Base-by-base conservation (phyloP, 116 monocot genomes). In the Posidonia oceanica region DNA sequence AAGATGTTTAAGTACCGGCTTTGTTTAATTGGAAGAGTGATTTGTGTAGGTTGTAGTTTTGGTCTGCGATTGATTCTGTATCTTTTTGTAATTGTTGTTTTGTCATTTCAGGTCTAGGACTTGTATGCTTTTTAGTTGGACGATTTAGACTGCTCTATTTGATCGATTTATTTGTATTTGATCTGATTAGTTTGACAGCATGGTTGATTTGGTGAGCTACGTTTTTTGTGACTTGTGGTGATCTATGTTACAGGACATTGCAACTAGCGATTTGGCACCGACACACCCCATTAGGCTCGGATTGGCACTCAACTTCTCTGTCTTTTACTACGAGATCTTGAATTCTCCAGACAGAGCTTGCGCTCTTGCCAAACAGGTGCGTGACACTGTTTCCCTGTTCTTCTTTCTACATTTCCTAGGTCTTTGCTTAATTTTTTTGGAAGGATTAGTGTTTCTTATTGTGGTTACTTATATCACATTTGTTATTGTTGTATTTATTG, bases 311-410 rank as follows among this genome's bases (percentile, higher is more conserved):
- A 88, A 88, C 66, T 85, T 83, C 76, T 85, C 85, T 3, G 88
- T 88, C 75, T 88, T 85, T 41, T 85, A 80, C 74, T 88, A 85
- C 58, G 80, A 88, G 80, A 84, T 88, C 67, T 57, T 88, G 23
- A 84, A 84, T 64, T 88, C 83, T 3, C 77, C 77, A 0, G 85
- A 88, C 40, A 71, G 68, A 65, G 85, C 88, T 42, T 88, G 85
- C 72, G 64, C 72, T 36, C 73, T 88, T 29, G 88, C 88, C 15
- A 88, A 88, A 22, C 76, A 88, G 88, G 88, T 88, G 15, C 20
- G 22, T 60, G 20, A 54, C 8, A 10, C 14, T 22, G 64, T 66
- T 42, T 54, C 18, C 8, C 54, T 69, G 4, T 17, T n/a, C 13
- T 39, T 63, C 12, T 36, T 13, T 63, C 7, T 4, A 39, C 21